These are phyloP conservation scores for Penicillium turbatum DNA, from an alignment of 495 filamentous ascomycete species.

Conservation along the genomic window DNA sequence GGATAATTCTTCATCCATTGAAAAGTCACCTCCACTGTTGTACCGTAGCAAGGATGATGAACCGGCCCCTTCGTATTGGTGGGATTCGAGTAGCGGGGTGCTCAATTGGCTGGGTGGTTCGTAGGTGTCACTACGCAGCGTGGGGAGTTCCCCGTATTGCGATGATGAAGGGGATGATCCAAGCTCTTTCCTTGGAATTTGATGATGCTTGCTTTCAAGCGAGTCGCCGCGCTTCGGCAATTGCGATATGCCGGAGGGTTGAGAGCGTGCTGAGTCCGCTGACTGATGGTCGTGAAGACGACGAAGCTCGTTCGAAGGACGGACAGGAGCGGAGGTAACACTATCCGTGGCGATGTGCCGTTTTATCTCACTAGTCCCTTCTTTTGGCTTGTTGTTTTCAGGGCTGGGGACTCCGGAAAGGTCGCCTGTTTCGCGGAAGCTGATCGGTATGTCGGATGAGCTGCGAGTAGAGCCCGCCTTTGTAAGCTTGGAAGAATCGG, in stretches of 20 bases:
- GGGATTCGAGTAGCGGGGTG: constrained; percentile 39
- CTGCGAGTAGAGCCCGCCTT: constrained; percentile 56
- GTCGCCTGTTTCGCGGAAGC: constrained; percentile 29
- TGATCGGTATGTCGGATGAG: constrained; percentile 51
- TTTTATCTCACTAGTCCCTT: constrained; percentile 3
- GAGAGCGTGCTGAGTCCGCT: constrained; percentile 33
- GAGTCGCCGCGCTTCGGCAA: constrained; percentile 58
- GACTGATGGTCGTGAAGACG: constrained; percentile 38
- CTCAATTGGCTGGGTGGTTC: constrained; percentile 38
- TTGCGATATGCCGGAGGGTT: constrained; percentile 29
- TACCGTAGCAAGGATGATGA: constrained; percentile 73
- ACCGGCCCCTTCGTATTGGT: constrained; percentile 32
- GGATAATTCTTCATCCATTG: constrained; percentile 86
- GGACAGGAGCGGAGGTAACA: constrained; percentile 26
- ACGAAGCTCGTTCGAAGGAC: constrained; percentile 38
- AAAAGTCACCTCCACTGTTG: constrained; percentile 71
- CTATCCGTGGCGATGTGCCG: constrained; percentile 22
- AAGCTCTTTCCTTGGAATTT: constrained; percentile 35
- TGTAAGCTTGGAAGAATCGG: constrained; percentile 53
- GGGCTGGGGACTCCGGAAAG: constrained; percentile 34
- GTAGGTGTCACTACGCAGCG: constrained; percentile 53
- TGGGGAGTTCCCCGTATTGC: constrained; percentile 41
- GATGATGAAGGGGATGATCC: constrained; percentile 27
- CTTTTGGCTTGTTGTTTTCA: constrained; percentile 29
- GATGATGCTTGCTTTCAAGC: constrained; percentile 38